These are phyloP conservation scores for Calcarisporium arbuscula DNA, from an alignment of 2,329 filamentous ascomycete species.

Conservation along the genomic window DNA sequence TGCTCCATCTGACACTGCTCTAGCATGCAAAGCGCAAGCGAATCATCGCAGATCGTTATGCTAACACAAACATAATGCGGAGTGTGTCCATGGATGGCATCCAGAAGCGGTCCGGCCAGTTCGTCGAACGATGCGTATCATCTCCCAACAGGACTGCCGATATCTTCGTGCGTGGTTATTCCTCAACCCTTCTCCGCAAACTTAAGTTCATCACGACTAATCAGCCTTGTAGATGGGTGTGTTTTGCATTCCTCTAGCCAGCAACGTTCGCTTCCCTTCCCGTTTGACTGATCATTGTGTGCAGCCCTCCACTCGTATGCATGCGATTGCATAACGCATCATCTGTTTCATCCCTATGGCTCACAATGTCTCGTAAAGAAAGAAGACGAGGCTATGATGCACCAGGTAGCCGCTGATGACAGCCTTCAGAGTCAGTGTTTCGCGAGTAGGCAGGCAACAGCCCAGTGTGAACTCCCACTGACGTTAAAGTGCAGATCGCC, in stretches of 20 bases:
- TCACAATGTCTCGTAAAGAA: constrained; percentile 50
- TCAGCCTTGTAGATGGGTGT: constrained; percentile 20
- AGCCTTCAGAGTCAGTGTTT: constrained; percentile 54
- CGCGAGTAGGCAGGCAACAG: not conserved
- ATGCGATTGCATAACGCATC: constrained; percentile 62
- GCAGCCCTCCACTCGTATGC: constrained; percentile 57
- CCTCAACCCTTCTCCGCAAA: not conserved
- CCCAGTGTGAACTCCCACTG: constrained; percentile 4
- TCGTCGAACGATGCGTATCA: constrained; percentile 45
- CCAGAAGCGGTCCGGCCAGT: constrained; percentile 46
- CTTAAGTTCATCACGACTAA: not conserved
- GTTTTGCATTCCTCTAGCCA: constrained; percentile 8
- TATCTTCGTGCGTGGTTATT: constrained; percentile 56
- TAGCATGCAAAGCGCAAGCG: constrained; percentile 60
- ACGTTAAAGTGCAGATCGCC: constrained; percentile 40
- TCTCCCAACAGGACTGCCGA: constrained; percentile 44
- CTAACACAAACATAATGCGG: constrained; percentile 60
- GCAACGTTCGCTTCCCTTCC: no score
- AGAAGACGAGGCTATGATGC: constrained; percentile 60
- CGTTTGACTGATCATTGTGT: constrained; percentile 14
- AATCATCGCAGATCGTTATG: constrained; percentile 59
- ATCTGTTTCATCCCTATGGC: constrained; percentile 62
- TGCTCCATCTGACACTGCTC: constrained; percentile 1
- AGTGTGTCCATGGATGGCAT: constrained; percentile 50
- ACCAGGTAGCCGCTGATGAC: constrained; percentile 60